phyloP scores from a whole-genome alignment of 306 rosid genomes.

The Cicer judaicum region DNA sequence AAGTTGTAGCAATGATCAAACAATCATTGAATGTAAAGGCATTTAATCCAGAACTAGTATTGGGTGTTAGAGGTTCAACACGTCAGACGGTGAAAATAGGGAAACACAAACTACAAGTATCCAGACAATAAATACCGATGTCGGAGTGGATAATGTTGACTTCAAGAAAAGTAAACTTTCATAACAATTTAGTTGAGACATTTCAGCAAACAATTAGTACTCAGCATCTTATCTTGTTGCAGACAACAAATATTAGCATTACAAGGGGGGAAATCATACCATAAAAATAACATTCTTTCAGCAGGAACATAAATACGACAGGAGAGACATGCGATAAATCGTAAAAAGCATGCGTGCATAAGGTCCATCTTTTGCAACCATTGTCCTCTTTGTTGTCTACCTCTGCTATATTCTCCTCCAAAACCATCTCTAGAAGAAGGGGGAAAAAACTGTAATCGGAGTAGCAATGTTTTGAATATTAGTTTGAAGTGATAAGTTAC shows the following conservation, averaged over 20 bases:
- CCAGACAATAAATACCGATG: conserved; percentile 21
- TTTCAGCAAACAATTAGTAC: conserved; percentile 37
- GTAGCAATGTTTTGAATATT: conserved; percentile 14
- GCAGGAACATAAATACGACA: conserved; percentile 72
- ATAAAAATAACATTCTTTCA: conserved; percentile 76
- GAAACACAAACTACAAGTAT: neutral
- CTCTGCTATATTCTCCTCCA: conserved; percentile 55
- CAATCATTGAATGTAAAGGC: neutral
- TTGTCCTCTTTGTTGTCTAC: conserved; percentile 40
- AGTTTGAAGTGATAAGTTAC: conserved; percentile 9
- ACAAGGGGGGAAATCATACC: conserved; percentile 58
- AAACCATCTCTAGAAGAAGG: conserved; percentile 55
- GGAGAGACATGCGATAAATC: conserved; percentile 77
- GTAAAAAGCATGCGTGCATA: conserved; percentile 72
- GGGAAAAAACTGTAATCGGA: conserved; percentile 21
- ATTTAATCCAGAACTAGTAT: neutral
- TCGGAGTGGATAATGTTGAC: conserved; percentile 2
- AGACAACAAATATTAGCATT: conserved; percentile 14
- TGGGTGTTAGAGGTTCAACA: neutral
- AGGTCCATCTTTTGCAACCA: conserved; percentile 44
- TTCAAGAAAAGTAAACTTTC: neutral
- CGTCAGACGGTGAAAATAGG: neutral
- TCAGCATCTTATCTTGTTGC: conserved; percentile 13
- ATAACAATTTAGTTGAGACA: conserved; percentile 29
- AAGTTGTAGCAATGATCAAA: neutral